These are phyloP conservation scores for Mortierella sp. DNA, from an alignment of 371 early-diverging fungal species.

Conservation along the genomic window DNA sequence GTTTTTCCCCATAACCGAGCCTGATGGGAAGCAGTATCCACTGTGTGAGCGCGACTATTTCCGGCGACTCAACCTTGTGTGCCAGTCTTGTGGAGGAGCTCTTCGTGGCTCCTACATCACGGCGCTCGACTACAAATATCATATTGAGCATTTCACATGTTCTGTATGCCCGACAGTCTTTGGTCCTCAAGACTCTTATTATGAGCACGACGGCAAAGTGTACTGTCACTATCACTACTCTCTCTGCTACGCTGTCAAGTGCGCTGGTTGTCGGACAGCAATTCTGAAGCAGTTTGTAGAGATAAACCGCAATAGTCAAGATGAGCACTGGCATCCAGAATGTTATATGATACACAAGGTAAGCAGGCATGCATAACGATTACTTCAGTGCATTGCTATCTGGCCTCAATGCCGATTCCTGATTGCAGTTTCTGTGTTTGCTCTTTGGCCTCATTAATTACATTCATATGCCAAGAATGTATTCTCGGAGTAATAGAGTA, in stretches of 20 bases:
- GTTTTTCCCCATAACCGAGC: constrained; percentile 85
- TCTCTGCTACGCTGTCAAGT: constrained; percentile 83
- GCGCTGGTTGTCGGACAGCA: constrained; percentile 93
- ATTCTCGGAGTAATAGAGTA: constrained; percentile 3
- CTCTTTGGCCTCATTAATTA: neutral
- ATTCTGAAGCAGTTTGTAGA: constrained; percentile 96
- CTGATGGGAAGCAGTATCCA: constrained; percentile 75
- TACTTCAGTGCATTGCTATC: neutral
- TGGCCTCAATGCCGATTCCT: too few relatives aligned
- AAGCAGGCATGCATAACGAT: constrained; percentile 1
- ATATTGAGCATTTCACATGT: constrained; percentile 97
- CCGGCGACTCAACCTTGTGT: constrained; percentile 86
- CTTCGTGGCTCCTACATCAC: constrained; percentile 93
- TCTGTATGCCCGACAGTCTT: constrained; percentile 94
- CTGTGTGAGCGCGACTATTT: constrained; percentile 94
- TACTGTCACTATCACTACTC: constrained; percentile 96
- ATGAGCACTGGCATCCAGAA: constrained; percentile 96
- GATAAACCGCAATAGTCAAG: constrained; percentile 77
- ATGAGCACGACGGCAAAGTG: constrained; percentile 87
- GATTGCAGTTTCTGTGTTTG: neutral
- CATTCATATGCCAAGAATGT: neutral
- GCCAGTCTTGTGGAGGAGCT: constrained; percentile 91
- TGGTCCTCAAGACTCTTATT: constrained; percentile 95
- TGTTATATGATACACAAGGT: constrained; percentile 98
- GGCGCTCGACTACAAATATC: constrained; percentile 93